phyloP scores from a whole-genome alignment of 2,329 filamentous ascomycete species.

The Hypoxylon sp. region DNA sequence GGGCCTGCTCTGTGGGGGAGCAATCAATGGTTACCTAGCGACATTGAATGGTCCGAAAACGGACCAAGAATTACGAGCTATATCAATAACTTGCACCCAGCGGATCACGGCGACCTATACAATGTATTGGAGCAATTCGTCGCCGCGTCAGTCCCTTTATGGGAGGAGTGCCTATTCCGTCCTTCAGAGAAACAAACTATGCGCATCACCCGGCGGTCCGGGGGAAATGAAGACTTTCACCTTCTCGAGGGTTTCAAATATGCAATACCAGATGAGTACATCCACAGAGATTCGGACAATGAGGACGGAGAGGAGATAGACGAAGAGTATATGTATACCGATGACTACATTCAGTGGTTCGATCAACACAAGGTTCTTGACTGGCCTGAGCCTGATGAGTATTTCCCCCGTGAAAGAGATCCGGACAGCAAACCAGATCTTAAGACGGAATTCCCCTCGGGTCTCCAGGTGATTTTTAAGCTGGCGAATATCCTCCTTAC shows the following conservation, averaged over 20 bases:
- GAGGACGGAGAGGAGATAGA: slow-evolving; percentile 22
- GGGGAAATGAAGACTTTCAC: slow-evolving; percentile 24
- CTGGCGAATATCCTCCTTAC: slow-evolving; percentile 71
- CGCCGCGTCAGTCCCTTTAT: slow-evolving; percentile 58
- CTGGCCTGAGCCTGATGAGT: slow-evolving; percentile 43
- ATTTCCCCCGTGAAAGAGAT: slow-evolving; percentile 15
- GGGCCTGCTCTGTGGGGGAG: slow-evolving; percentile 41
- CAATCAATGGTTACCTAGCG: slow-evolving; percentile 64
- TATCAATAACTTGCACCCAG: slow-evolving; percentile 66
- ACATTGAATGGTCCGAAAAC: slow-evolving; percentile 57
- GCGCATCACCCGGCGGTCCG: slow-evolving; percentile 29
- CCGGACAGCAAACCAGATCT: slow-evolving; percentile 39
- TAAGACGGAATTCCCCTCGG: slow-evolving; percentile 49
- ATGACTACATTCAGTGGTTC: slow-evolving; percentile 38
- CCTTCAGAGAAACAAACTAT: slow-evolving; percentile 13
- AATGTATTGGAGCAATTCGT: slow-evolving; percentile 57
- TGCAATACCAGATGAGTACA: slow-evolving; percentile 23
- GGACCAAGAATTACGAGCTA: slow-evolving; percentile 61
- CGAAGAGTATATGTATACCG: slow-evolving; percentile 25
- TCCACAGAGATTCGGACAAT: not conserved
- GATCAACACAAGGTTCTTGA: slow-evolving; percentile 29
- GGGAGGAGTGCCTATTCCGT: slow-evolving; percentile 53
- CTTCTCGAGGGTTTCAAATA: slow-evolving; percentile 41
- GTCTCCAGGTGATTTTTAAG: slow-evolving; percentile 73
- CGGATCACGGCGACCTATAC: slow-evolving; percentile 55